phyloP scores from a whole-genome alignment of 441 rosid species.

The Bruguiera hainesii region DNA sequence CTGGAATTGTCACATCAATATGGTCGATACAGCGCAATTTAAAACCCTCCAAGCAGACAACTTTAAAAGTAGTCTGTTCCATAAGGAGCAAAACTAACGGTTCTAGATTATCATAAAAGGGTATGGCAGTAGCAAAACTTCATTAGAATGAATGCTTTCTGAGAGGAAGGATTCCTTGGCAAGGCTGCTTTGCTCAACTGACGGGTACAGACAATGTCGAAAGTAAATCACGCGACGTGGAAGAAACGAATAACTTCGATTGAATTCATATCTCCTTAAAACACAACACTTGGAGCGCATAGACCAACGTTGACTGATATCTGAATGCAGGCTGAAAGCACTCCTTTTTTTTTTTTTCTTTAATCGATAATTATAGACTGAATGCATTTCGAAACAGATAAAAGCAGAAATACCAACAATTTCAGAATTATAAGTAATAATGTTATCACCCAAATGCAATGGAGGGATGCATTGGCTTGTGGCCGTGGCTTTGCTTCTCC shows the following conservation, averaged over 20 bases:
- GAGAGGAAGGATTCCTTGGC: not conserved
- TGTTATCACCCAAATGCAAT: slow-evolving; percentile 19
- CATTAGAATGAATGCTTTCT: not conserved
- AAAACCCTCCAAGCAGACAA: no score
- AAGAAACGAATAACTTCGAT: slow-evolving; percentile 17
- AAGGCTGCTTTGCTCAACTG: slow-evolving; percentile 9
- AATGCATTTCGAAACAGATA: slow-evolving; percentile 22
- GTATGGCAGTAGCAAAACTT: not conserved
- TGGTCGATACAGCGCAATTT: no score
- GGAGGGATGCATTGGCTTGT: slow-evolving; percentile 7
- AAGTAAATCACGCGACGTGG: slow-evolving; percentile 8
- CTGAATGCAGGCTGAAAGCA: slow-evolving; percentile 18
- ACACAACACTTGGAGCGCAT: slow-evolving; percentile 30
- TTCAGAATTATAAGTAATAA: slow-evolving; percentile 23
- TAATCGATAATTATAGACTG: not conserved
- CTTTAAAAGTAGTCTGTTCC: no score
- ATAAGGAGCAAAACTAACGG: no score
- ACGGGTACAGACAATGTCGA: slow-evolving; percentile 14
- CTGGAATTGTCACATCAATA: no score
- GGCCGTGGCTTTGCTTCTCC: slow-evolving; percentile 26
- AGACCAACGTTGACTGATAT: slow-evolving; percentile 12
- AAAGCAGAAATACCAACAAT: slow-evolving; percentile 27
- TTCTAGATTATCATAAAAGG: no score
- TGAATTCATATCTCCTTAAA: slow-evolving; percentile 28
- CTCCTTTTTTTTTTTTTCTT: not conserved